Percentiles rank a stretch among this genome's conserved stretches.
These are phyloP conservation scores for Geotrichum ghanense DNA, from an alignment of 805 yeast species.

Conservation along the genomic window DNA sequence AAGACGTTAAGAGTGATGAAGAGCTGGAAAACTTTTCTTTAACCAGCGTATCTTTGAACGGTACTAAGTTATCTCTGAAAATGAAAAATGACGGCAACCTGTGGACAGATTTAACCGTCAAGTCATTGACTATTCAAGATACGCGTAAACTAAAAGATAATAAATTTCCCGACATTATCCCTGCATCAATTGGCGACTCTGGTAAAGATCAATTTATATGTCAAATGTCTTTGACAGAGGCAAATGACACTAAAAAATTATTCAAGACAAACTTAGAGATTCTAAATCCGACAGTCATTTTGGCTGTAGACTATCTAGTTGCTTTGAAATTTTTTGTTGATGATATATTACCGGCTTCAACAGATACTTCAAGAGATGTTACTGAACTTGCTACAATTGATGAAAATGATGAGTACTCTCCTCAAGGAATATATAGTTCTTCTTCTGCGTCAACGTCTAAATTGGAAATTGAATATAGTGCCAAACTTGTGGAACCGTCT, in stretches of 20 bases:
- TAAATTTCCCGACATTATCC: constrained; percentile 71
- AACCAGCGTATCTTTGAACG: constrained; percentile 49
- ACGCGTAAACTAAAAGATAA: constrained; percentile 50
- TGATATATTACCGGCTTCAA: constrained; percentile 29
- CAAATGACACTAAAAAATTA: constrained; percentile 17
- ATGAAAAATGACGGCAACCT: constrained; percentile 45
- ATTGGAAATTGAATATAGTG: constrained; percentile 23
- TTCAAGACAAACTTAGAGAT: constrained; percentile 39
- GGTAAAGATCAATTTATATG: constrained; percentile 64
- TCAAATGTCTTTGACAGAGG: constrained; percentile 34
- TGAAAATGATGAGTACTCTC: constrained; percentile 8
- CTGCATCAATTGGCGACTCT: constrained; percentile 32
- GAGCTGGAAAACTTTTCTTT: constrained; percentile 27
- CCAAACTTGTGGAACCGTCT: constrained; percentile 69
- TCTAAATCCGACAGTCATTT: constrained; percentile 67
- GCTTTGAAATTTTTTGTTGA: constrained; percentile 59
- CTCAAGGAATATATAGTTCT: constrained; percentile 1
- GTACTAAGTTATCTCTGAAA: constrained; percentile 38
- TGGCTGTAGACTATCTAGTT: constrained; percentile 79
- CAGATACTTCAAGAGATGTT: constrained; percentile 12
- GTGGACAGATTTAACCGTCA: constrained; percentile 48
- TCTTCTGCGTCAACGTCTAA: background rate
- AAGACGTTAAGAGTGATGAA: constrained; percentile 8
- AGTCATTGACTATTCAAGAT: constrained; percentile 71
- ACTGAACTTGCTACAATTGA: constrained; percentile 8